These are phyloP conservation scores for Tricholoma sp. DNA, from an alignment of 768 basidiomycete species.

Conservation along the genomic window DNA sequence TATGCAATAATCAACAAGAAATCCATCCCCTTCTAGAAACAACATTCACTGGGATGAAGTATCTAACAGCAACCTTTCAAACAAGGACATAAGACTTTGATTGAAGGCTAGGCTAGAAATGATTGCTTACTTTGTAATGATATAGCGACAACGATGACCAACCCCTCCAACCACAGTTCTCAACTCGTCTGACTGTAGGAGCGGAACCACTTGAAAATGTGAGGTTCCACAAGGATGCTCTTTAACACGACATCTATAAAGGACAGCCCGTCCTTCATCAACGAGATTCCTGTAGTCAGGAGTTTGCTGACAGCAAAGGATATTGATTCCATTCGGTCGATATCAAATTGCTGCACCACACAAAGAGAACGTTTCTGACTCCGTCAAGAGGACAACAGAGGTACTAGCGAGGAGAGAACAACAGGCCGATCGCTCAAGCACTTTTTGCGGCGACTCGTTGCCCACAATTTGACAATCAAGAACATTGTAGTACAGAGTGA, in stretches of 20 bases:
- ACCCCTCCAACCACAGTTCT: neutral
- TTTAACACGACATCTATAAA: neutral
- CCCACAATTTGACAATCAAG: neutral
- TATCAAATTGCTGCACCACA: neutral
- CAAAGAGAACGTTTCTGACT: neutral
- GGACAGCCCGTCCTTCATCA: neutral
- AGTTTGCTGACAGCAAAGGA: neutral
- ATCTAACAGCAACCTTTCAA: too few relatives aligned
- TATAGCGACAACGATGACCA: neutral
- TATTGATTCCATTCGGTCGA: neutral
- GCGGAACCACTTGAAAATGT: neutral
- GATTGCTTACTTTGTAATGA: too few relatives aligned
- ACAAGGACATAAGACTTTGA: too few relatives aligned
- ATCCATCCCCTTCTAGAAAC: too few relatives aligned
- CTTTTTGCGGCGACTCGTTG: neutral
- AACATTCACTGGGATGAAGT: too few relatives aligned
- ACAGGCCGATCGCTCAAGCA: neutral
- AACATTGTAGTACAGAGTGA: neutral
- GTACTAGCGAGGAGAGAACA: neutral
- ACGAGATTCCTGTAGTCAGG: neutral
- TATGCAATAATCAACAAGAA: too few relatives aligned
- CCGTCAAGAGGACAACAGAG: neutral
- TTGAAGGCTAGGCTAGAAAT: too few relatives aligned
- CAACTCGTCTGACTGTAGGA: neutral
- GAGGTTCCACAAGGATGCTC: neutral